A percentile compares a stretch with the other conserved stretches of the same genome.
phyloP scores from a whole-genome alignment of 1,284 basidiomycete genomes.

The Boletus mariae region DNA sequence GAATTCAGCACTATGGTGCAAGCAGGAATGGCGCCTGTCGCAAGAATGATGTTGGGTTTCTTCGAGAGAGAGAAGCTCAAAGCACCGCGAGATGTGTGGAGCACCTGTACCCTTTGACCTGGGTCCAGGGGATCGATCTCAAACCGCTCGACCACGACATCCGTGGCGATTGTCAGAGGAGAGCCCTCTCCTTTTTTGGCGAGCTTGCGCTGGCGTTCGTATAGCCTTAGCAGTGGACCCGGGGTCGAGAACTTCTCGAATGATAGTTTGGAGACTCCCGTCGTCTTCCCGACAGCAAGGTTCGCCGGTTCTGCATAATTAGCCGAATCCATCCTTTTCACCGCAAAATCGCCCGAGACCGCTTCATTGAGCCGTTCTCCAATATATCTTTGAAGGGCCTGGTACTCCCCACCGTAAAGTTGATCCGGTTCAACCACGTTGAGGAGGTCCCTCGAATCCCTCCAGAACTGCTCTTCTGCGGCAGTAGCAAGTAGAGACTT shows the following conservation, averaged over 20 bases:
- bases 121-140: slow-evolving; percentile 7
- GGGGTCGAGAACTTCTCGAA: slow-evolving; percentile 30
- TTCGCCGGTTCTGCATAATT: neutral
- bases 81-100: slow-evolving; percentile 10
- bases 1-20: slow-evolving; percentile 25
- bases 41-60: slow-evolving; percentile 25
- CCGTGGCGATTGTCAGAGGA: slow-evolving; percentile 5
- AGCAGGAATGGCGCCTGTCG: slow-evolving; percentile 22
- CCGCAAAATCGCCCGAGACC: neutral
- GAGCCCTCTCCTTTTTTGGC: slow-evolving; percentile 11
- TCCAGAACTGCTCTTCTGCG: neutral
- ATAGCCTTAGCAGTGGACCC: slow-evolving; percentile 22
- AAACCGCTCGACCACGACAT: slow-evolving; percentile 6
- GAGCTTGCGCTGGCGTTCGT: slow-evolving; percentile 20
- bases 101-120: slow-evolving; percentile 3
- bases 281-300: slow-evolving; percentile 7
- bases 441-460: neutral
- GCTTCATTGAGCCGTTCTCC: neutral
- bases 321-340: neutral
- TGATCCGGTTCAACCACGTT: slow-evolving; percentile 1
- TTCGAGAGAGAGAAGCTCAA: slow-evolving; percentile 13
- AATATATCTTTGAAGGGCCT: slow-evolving; percentile 4
- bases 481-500: neutral
- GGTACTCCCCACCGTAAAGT: slow-evolving; percentile 3
- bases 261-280: slow-evolving; percentile 8